Evolutionary conservation across 345 rosid species (phyloP).

Genomic region (Populus alba): DNA sequence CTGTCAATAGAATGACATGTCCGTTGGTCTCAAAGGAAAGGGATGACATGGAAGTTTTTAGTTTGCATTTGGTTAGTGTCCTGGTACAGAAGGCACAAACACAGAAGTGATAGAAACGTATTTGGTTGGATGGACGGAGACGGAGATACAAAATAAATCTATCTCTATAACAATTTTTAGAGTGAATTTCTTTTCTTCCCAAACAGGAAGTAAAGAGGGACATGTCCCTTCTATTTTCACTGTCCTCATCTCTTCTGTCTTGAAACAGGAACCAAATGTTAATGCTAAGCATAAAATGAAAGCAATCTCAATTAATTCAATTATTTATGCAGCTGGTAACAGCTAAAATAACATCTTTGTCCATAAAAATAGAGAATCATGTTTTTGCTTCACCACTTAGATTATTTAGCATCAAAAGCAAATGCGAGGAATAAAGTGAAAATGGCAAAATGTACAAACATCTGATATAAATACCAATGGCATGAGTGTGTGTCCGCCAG

Average conservation of each 20-base stretch:
- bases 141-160: no score
- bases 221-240: no score
- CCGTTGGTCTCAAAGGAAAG: not conserved
- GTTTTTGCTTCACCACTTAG: not conserved
- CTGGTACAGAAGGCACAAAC: no score
- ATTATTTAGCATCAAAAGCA: not conserved
- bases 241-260: no score
- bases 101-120: no score
- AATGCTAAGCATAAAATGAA: not conserved
- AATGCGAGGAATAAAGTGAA: not conserved
- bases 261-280: no score
- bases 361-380: not conserved
- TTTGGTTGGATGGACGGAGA: no score
- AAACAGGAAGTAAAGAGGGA: no score
- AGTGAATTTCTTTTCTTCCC: no score
- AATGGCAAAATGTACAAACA: not conserved
- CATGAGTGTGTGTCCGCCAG: no score
- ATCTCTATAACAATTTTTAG: no score
- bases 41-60: not conserved
- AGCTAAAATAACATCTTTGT: not conserved
- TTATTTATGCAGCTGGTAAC: not conserved
- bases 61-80: no score
- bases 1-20: constrained; percentile 37
- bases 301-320: not conserved
- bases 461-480: not conserved